These are phyloP conservation scores for Aureobasidium sp. DNA, from an alignment of 2,329 filamentous ascomycete species.

Conservation along the genomic window DNA sequence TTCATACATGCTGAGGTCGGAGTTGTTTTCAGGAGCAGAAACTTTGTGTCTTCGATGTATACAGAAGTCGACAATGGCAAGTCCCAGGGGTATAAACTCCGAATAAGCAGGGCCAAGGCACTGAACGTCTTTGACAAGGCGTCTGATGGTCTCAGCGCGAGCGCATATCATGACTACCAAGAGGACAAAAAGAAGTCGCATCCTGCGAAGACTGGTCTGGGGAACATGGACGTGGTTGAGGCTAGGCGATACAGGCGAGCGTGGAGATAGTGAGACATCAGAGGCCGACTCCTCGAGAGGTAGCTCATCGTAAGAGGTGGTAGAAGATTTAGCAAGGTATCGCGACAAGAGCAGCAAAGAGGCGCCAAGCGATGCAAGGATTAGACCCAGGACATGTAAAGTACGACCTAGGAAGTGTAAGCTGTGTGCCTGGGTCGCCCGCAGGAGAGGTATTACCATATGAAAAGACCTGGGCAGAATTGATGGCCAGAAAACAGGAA, in stretches of 20 bases:
- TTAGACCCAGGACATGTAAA: slow-evolving; percentile 35
- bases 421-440: not conserved
- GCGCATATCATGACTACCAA: slow-evolving; percentile 27
- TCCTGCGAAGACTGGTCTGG: slow-evolving; percentile 21
- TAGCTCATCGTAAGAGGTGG: slow-evolving; percentile 22
- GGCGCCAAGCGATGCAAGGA: slow-evolving; percentile 35
- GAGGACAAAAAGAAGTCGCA: slow-evolving; percentile 24
- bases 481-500: slow-evolving; percentile 22
- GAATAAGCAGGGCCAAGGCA: slow-evolving; percentile 30
- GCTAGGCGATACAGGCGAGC: not conserved
- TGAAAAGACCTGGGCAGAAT: slow-evolving; percentile 2
- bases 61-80: slow-evolving; percentile 25
- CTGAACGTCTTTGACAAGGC: slow-evolving; percentile 35
- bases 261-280: not conserved
- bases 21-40: slow-evolving; percentile 19
- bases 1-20: slow-evolving; percentile 26
- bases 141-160: slow-evolving; percentile 34
- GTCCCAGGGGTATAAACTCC: slow-evolving; percentile 23
- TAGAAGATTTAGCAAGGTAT: slow-evolving; percentile 20
- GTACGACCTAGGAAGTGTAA: slow-evolving; percentile 23
- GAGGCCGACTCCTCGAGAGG: slow-evolving; percentile 23
- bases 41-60: slow-evolving; percentile 18
- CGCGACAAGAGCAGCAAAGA: slow-evolving; percentile 33
- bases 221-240: slow-evolving; percentile 20
- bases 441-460: not conserved